phyloP scores from a whole-genome alignment of 1,284 basidiomycete species.

The Cryptococcus amylolentus region DNA sequence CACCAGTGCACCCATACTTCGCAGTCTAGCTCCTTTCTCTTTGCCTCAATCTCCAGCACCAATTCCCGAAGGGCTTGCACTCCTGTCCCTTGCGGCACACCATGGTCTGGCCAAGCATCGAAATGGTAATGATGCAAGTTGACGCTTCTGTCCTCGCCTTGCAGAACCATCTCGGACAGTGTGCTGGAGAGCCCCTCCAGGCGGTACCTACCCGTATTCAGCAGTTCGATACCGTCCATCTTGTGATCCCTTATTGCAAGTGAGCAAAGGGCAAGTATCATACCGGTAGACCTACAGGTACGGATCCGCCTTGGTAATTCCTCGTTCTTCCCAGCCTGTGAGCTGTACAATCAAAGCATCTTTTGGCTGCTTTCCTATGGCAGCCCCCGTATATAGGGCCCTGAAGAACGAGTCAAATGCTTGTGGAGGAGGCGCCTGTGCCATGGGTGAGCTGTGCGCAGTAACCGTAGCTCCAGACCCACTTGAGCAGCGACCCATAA shows the following conservation, averaged over 20 bases:
- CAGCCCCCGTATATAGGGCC: slow-evolving; percentile 27
- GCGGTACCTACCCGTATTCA: neutral
- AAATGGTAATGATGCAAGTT: slow-evolving; percentile 39
- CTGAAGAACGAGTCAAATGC: slow-evolving; percentile 35
- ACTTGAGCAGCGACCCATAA: slow-evolving; percentile 47
- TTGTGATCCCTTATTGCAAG: slow-evolving; percentile 5
- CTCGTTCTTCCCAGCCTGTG: slow-evolving; percentile 40
- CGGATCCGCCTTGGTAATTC: slow-evolving; percentile 38
- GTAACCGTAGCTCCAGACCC: slow-evolving; percentile 4
- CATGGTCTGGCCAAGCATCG: slow-evolving; percentile 45
- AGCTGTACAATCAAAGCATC: slow-evolving; percentile 41
- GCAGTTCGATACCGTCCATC: slow-evolving; percentile 8
- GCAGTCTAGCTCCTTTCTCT: slow-evolving; percentile 20
- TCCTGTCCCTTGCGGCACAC: slow-evolving; percentile 33
- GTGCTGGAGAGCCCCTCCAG: slow-evolving; percentile 14
- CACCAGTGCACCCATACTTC: slow-evolving; percentile 49
- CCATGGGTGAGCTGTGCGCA: neutral
- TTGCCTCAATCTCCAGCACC: slow-evolving; percentile 22
- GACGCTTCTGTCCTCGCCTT: slow-evolving; percentile 9
- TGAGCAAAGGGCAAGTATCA: neutral
- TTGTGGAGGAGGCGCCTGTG: slow-evolving; percentile 36
- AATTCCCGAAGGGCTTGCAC: slow-evolving; percentile 27
- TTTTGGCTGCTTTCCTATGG: slow-evolving; percentile 19
- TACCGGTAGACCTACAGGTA: slow-evolving; percentile 29
- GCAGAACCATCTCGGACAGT: slow-evolving; percentile 12